Evolutionary conservation across 2,329 filamentous ascomycete genomes (phyloP).

Genomic region (Aspergillus novofumigatus): DNA sequence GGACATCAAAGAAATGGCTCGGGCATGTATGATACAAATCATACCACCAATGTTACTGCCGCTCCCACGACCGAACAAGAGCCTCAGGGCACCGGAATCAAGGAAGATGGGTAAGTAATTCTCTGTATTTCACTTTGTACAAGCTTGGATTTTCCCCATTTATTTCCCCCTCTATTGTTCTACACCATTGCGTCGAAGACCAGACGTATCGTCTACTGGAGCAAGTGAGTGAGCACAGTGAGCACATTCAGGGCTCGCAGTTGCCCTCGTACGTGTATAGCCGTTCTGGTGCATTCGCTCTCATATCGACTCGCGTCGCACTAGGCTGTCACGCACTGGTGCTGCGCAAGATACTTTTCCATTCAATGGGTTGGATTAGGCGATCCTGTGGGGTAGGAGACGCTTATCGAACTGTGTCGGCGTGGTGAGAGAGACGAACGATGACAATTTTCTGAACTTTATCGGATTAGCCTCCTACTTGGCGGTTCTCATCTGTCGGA

Average conservation of each 20-base stretch:
- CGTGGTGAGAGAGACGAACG: neutral
- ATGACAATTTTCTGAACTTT: conserved; percentile 8
- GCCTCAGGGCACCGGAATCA: conserved; percentile 53
- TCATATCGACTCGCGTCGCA: neutral
- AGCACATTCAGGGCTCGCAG: neutral
- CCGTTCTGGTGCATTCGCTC: neutral
- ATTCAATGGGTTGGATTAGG: conserved; percentile 6
- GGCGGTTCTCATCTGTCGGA: conserved; percentile 9
- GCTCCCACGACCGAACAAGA: conserved; percentile 28
- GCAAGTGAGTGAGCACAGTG: neutral
- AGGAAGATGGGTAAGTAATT: conserved; percentile 86
- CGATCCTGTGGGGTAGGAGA: conserved; percentile 6
- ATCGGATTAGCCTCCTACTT: conserved; percentile 9
- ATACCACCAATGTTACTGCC: conserved; percentile 15
- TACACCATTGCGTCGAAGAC: neutral
- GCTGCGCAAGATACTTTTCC: conserved; percentile 1
- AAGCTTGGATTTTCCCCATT: conserved; percentile 16
- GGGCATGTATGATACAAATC: conserved; percentile 20
- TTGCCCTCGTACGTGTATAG: too few relatives aligned
- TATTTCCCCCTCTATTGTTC: conserved; percentile 8
- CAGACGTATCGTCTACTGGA: neutral
- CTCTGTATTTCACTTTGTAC: neutral
- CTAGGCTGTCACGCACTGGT: conserved; percentile 10
- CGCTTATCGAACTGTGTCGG: neutral
- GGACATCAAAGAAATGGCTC: conserved; percentile 23